Conservation (phyloP, 1,284 basidiomycete species). For the Ustilago loliicola region DNA sequence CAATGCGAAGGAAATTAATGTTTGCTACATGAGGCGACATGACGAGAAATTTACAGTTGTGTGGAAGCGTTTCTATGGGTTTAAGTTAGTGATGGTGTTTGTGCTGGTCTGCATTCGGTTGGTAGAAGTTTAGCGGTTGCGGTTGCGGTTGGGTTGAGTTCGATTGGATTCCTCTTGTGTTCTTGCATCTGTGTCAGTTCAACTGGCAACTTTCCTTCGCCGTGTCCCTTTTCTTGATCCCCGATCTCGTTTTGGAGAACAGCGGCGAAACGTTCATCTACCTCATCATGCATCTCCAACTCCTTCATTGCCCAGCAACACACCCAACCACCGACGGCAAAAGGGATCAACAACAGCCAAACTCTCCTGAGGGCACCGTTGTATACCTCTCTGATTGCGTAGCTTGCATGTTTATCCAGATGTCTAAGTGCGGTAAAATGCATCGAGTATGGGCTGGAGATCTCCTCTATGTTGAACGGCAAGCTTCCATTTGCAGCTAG, state of each 20-base stretch:
- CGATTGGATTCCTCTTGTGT: background rate
- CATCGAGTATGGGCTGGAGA: slow-evolving; percentile 38
- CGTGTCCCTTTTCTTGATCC: slow-evolving; percentile 2
- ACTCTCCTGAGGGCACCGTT: slow-evolving; percentile 23
- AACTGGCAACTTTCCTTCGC: background rate
- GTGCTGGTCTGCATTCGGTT: too few species aligned
- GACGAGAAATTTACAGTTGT: background rate
- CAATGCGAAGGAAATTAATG: background rate
- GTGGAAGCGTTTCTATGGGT: too few species aligned
- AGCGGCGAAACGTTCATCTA: slow-evolving; percentile 35
- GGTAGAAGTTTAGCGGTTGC: background rate
- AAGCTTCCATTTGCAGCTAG: slow-evolving; percentile 29
- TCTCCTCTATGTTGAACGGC: slow-evolving; percentile 40
- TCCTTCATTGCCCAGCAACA: slow-evolving; percentile 33
- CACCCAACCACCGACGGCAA: slow-evolving; percentile 26
- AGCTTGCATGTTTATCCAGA: slow-evolving; percentile 13
- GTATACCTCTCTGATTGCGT: slow-evolving; percentile 27
- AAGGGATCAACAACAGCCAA: slow-evolving; percentile 35
- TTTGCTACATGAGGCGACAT: background rate
- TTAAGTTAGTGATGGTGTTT: too few species aligned
- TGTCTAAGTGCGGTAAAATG: slow-evolving; percentile 19
- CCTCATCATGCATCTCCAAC: slow-evolving; percentile 46
- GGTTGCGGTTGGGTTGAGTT: too few species aligned
- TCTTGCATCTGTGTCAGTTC: background rate
- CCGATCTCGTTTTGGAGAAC: slow-evolving; percentile 3